phyloP scores from a whole-genome alignment of 2,329 filamentous ascomycete genomes.

The Diaporthe humulicola region DNA sequence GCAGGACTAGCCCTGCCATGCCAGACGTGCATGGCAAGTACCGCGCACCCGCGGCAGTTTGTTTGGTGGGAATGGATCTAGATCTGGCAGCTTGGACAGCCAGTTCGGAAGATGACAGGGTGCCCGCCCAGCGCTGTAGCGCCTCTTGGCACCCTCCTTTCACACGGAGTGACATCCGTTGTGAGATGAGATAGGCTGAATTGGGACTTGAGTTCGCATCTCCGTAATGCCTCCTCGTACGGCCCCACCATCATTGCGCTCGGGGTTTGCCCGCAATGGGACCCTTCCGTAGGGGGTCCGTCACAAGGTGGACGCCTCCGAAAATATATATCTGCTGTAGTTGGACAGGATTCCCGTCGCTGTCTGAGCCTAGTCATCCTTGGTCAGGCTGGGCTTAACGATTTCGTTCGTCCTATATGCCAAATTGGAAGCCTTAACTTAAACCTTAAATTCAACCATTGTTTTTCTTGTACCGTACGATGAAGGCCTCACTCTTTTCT shows the following conservation, averaged over 20 bases:
- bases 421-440: not conserved
- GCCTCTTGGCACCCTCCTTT: not conserved
- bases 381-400: not conserved
- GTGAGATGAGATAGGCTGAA: constrained; percentile 1
- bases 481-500: constrained; percentile 14
- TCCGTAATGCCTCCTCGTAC: not conserved
- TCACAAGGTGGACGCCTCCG: not conserved
- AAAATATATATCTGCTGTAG: constrained; percentile 2
- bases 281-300: too few species aligned
- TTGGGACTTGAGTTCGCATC: not conserved
- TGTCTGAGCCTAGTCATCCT: not conserved
- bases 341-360: not conserved
- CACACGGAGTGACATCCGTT: not conserved
- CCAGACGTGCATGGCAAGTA: constrained; percentile 3
- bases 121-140: constrained; percentile 6
- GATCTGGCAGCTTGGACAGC: not conserved
- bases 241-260: not conserved
- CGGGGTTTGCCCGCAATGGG: not conserved
- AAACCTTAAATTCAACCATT: not conserved
- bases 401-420: not conserved
- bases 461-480: not conserved
- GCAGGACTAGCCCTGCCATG: not conserved
- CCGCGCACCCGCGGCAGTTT: constrained; percentile 6
- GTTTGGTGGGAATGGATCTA: constrained; percentile 17
- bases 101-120: constrained; percentile 14